phyloP scores from a whole-genome alignment of 176 grass and related monocot genomes.

The Microstegium vimineum region DNA sequence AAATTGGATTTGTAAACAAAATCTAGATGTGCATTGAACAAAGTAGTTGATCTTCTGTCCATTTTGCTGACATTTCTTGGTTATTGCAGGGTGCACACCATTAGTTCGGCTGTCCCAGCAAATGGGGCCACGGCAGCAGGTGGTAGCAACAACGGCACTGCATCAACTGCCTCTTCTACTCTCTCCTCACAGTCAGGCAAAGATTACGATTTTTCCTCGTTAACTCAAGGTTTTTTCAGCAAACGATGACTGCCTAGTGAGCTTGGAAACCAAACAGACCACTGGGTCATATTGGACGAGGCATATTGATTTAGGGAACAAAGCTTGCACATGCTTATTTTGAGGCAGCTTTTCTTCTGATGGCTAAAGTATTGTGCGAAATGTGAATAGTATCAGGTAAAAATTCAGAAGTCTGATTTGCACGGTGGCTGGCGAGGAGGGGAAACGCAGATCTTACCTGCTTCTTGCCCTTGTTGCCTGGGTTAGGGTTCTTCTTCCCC shows the following conservation, averaged over 20 bases:
- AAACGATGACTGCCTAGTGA: conserved; percentile 48
- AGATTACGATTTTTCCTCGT: conserved; percentile 90
- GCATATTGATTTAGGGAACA: conserved; percentile 21
- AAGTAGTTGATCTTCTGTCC: background rate
- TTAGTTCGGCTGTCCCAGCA: conserved; percentile 23
- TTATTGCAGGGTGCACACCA: conserved; percentile 50
- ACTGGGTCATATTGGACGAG: background rate
- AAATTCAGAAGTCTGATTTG: no score
- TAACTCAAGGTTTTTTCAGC: conserved; percentile 83
- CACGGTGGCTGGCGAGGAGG: no score
- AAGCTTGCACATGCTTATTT: conserved; percentile 15
- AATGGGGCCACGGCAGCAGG: conserved; percentile 39
- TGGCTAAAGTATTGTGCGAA: no score
- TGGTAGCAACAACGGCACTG: conserved; percentile 39
- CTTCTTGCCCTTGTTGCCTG: no score
- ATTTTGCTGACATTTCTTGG: background rate
- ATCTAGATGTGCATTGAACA: background rate
- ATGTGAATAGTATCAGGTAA: no score
- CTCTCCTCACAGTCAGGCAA: conserved; percentile 55
- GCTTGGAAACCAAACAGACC: background rate
- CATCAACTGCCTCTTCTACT: conserved; percentile 38
- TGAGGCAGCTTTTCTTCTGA: conserved; percentile 32
- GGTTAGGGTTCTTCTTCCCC: no score
- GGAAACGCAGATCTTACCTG: no score
- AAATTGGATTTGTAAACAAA: conserved; percentile 5